A percentile compares a stretch with the other conserved stretches of the same genome.
Conservation (phyloP, 2,329 filamentous ascomycete genomes). For the Periconia digitata region DNA sequence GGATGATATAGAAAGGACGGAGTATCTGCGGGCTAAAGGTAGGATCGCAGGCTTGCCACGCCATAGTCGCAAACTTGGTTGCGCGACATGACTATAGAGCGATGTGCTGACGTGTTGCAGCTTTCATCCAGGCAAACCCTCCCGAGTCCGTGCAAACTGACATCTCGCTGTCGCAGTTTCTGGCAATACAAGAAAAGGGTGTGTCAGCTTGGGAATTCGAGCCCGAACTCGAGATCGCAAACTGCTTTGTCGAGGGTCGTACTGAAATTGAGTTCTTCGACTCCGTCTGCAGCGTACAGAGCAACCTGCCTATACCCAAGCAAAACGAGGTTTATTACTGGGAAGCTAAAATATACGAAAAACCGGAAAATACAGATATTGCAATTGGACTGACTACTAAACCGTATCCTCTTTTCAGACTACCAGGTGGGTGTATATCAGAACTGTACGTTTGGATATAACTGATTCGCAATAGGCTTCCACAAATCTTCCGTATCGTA, state of each 20-base stretch:
- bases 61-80: no score
- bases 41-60: slow-evolving; percentile 28
- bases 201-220: slow-evolving; percentile 99
- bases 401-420: slow-evolving; percentile 89
- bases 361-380: slow-evolving; percentile 83
- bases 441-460: not conserved
- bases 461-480: slow-evolving; percentile 61
- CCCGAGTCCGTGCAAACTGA: slow-evolving; percentile 95
- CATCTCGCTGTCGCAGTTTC: slow-evolving; percentile 94
- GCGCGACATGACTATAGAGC: slow-evolving; percentile 9
- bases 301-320: slow-evolving; percentile 94
- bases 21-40: slow-evolving; percentile 97
- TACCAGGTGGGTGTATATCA: slow-evolving; percentile 70
- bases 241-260: slow-evolving; percentile 94
- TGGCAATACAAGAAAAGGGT: slow-evolving; percentile 98
- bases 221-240: slow-evolving; percentile 97
- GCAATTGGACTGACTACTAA: slow-evolving; percentile 96
- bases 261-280: slow-evolving; percentile 99
- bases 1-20: slow-evolving; percentile 87
- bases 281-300: slow-evolving; percentile 95
- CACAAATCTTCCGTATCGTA: slow-evolving; percentile 94
- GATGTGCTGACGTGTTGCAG: slow-evolving; percentile 51
- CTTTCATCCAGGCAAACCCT: slow-evolving; percentile 90
- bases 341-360: slow-evolving; percentile 98
- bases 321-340: slow-evolving; percentile 99